phyloP scores from a whole-genome alignment of 345 rosid genomes.

The Conringia planisiliqua region DNA sequence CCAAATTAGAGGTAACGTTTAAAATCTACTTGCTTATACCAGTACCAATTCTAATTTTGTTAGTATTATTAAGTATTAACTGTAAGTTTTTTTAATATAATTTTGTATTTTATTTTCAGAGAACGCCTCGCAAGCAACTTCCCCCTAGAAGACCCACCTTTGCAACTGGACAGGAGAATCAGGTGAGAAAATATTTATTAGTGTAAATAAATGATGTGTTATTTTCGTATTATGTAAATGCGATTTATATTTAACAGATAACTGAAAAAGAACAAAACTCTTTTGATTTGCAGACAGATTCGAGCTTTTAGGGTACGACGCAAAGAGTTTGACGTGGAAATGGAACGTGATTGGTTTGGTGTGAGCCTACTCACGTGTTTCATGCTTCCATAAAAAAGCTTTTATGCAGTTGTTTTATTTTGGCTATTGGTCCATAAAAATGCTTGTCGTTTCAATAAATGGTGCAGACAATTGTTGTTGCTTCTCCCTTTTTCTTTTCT shows the following conservation, averaged over 20 bases:
- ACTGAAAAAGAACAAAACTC: neutral
- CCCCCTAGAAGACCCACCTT: conserved; percentile 73
- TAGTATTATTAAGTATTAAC: neutral
- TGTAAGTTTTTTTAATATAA: neutral
- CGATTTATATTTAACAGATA: neutral
- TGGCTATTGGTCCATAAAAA: neutral
- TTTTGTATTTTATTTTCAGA: conserved; percentile 37
- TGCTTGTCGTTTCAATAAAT: conserved; percentile 28
- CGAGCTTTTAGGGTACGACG: conserved; percentile 22
- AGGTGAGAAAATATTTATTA: conserved; percentile 29
- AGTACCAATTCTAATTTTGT: neutral
- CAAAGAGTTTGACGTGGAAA: conserved; percentile 3
- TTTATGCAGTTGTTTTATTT: neutral
- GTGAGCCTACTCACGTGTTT: conserved; percentile 22
- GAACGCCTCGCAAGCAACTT: conserved; percentile 66
- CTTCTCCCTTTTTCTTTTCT: neutral
- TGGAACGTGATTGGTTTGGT: conserved; percentile 25
- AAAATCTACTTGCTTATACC: neutral
- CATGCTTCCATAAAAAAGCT: conserved; percentile 10
- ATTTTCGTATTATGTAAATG: neutral
- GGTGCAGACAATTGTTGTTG: conserved; percentile 13
- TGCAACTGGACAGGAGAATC: conserved; percentile 47
- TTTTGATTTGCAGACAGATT: conserved; percentile 21
- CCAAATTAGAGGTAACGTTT: conserved; percentile 59
- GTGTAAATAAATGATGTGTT: neutral